Conservation (phyloP, 2,329 filamentous ascomycete species). For the Fusarium foetens region DNA sequence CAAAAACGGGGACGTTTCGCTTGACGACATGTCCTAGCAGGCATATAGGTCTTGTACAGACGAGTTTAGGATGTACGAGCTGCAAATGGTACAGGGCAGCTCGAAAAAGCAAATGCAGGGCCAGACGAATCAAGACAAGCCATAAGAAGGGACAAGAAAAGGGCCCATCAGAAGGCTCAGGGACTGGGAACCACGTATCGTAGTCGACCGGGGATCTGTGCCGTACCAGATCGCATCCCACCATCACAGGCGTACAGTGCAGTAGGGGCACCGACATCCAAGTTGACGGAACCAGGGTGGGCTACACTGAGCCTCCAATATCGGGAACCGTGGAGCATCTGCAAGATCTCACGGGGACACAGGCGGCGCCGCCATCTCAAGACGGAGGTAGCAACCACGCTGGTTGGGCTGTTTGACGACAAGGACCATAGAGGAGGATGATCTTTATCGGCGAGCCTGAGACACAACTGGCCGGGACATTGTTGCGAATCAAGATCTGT, state of each 20-base stretch:
- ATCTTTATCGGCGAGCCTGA: constrained; percentile 39
- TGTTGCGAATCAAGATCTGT: constrained; percentile 54
- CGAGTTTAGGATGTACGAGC: constrained; percentile 16
- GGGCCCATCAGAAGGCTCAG: constrained; percentile 22
- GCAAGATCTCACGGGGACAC: constrained; percentile 47
- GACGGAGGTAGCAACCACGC: constrained; percentile 34
- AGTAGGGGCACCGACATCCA: constrained; percentile 45
- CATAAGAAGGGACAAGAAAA: constrained; percentile 29
- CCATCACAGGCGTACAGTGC: constrained; percentile 30
- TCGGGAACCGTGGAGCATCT: constrained; percentile 45
- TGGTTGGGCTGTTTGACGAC: constrained; percentile 46
- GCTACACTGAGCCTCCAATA: constrained; percentile 41
- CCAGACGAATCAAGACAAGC: constrained; percentile 33
- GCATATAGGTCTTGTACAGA: constrained; percentile 23
- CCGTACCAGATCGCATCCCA: constrained; percentile 41
- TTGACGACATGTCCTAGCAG: constrained; percentile 35
- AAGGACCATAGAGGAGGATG: constrained; percentile 23
- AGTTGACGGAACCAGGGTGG: constrained; percentile 48
- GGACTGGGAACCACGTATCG: constrained; percentile 31
- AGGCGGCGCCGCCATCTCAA: constrained; percentile 46
- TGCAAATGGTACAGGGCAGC: constrained; percentile 24
- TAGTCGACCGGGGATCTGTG: constrained; percentile 34
- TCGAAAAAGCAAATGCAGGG: constrained; percentile 35
- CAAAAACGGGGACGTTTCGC: constrained; percentile 30
- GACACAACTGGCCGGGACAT: constrained; percentile 48